Conservation (phyloP, 768 basidiomycete genomes). For the Piloderma croceum region DNA sequence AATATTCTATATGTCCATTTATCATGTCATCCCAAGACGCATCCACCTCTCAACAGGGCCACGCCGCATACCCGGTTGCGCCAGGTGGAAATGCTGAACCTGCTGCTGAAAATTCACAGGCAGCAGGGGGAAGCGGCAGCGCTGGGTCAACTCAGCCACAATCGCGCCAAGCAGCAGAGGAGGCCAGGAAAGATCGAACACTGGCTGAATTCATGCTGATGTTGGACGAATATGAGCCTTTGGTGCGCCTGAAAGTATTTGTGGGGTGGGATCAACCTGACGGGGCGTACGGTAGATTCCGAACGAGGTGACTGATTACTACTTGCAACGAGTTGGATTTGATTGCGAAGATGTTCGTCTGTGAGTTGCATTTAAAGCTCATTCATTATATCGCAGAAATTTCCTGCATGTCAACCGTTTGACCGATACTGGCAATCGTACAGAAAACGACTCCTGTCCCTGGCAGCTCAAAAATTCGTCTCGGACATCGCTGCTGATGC, state of each 20-base stretch:
- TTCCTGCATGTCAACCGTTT: not conserved
- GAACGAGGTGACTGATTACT: slow-evolving; percentile 96
- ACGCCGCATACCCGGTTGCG: not conserved
- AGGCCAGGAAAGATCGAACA: slow-evolving; percentile 83
- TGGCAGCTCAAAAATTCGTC: slow-evolving; percentile 97
- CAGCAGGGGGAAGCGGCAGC: not conserved
- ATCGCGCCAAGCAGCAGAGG: slow-evolving; percentile 68
- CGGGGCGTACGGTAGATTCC: slow-evolving; percentile 60
- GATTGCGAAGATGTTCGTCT: slow-evolving; percentile 91
- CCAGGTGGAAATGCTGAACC: not conserved
- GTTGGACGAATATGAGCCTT: slow-evolving; percentile 94
- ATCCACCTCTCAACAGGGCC: not conserved
- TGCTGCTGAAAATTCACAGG: not conserved
- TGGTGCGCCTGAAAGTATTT: slow-evolving; percentile 46
- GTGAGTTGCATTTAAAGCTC: too few relatives aligned
- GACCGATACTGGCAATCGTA: too few relatives aligned
- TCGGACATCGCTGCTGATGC: slow-evolving; percentile 96
- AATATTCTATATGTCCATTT: too few relatives aligned
- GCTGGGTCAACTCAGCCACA: slow-evolving; percentile 24
- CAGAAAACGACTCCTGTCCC: slow-evolving; percentile 89
- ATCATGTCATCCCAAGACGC: not conserved
- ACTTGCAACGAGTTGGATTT: slow-evolving; percentile 92
- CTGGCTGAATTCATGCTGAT: slow-evolving; percentile 91
- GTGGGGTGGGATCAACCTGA: slow-evolving; percentile 1
- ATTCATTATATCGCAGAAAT: not conserved